Evolutionary conservation across 2,329 filamentous ascomycete species (phyloP), one percentile per base, ranked within the genome.

Genomic region (Epichloe hybrida): DNA sequence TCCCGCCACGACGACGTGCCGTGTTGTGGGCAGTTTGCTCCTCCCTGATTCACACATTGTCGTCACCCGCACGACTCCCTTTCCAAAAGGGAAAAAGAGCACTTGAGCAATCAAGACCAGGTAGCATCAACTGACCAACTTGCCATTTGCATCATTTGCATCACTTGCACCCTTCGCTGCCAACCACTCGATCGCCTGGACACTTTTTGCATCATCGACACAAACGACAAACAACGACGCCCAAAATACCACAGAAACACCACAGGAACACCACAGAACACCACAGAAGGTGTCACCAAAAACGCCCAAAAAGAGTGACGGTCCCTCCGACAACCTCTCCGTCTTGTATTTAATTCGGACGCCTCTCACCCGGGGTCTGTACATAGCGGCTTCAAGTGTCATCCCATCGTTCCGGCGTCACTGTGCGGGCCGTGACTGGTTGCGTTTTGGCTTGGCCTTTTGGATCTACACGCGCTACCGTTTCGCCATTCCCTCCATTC

Each of bases 11-110:
- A 11, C 35, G 9, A 11, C 11, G 46, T 39, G 46, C 35, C 35
- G 46, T n/a, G 34, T 21, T 21, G 36, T 39, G 15, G 15, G 4
- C 8, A n/a, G 41, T 31, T 39, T 50, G 49, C 40, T 47, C 43
- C 49, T 23, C 40, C 46, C 51, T 49, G 53, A 54, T 53, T 50
- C 53, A 54, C 51, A 17, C 36, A 35, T 31, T 45, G 48, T 41
- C 39, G 40, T 38, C 40, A 38, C 48, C 40, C 15, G 5, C 35
- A 39, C 36, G 35, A 20, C 40, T 45, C 51, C 43, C 27, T 43
- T 42, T 4, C 38, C 17, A 17, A 21, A 21, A 38, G 42, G 41
- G 21, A 47, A 31, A 44, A 6, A 31, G 34, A 34, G 15, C 46
- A 27, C 17, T 2, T 17, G 17, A 17, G 17, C 17, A 17, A 17